Conservation (phyloP, 371 early-diverging fungal genomes). For the Mucor indicus region DNA sequence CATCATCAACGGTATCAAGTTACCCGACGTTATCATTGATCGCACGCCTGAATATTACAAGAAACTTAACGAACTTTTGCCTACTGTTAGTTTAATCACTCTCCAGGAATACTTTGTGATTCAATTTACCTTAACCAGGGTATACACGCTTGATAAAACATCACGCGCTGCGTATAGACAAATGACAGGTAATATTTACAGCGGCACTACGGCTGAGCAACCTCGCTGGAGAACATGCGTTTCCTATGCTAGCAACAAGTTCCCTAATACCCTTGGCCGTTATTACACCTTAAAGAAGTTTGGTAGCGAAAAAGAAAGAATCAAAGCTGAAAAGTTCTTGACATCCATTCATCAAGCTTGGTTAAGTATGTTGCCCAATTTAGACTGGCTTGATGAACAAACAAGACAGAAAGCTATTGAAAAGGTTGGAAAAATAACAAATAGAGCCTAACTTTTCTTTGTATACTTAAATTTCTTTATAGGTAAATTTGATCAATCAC, state of each 20-base stretch:
- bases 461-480: not conserved
- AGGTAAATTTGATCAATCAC: constrained; percentile 28
- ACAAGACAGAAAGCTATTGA: constrained; percentile 48
- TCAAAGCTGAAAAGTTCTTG: constrained; percentile 33
- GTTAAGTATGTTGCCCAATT: constrained; percentile 32
- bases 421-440: constrained; percentile 31
- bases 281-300: constrained; percentile 47
- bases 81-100: not conserved
- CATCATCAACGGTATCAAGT: not conserved
- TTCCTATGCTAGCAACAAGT: constrained; percentile 24
- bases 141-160: constrained; percentile 12
- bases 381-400: constrained; percentile 56
- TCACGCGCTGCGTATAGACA: constrained; percentile 13
- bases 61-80: not conserved
- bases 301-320: constrained; percentile 30
- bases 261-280: constrained; percentile 51
- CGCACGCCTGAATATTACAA: constrained; percentile 9
- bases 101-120: constrained; percentile 18
- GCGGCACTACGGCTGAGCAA: constrained; percentile 31
- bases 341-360: constrained; percentile 30
- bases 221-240: constrained; percentile 54
- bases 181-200: constrained; percentile 16
- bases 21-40: constrained; percentile 3
- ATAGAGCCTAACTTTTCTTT: no score
- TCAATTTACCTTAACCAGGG: not conserved